Conservation (phyloP, 345 rosid genomes). For the Heritiera fomes region DNA sequence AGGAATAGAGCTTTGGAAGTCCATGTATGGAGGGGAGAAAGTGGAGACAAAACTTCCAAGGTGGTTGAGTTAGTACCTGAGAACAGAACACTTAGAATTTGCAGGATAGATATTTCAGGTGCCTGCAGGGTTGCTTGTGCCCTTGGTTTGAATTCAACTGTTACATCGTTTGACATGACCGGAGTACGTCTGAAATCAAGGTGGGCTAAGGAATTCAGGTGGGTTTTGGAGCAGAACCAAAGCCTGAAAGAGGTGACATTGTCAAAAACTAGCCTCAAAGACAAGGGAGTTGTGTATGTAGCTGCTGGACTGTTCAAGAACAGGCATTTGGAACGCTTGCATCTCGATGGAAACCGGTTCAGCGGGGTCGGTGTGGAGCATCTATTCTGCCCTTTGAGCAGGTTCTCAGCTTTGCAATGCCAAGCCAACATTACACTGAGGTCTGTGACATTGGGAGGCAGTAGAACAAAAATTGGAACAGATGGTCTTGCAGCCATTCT, state of each 20-base stretch:
- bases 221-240: conserved; percentile 84
- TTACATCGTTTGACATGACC: conserved; percentile 73
- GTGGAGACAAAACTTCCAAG: conserved; percentile 63
- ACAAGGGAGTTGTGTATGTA: conserved; percentile 80
- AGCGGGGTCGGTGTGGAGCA: conserved; percentile 75
- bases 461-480: conserved; percentile 68
- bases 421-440: conserved; percentile 84
- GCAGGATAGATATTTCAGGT: conserved; percentile 61
- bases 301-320: conserved; percentile 95
- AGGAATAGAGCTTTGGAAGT: conserved; percentile 80
- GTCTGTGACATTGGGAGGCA: conserved; percentile 68
- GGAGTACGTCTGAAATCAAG: conserved; percentile 68
- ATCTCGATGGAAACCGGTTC: conserved; percentile 80
- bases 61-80: conserved; percentile 79
- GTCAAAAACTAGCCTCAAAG: conserved; percentile 76
- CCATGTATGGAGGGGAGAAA: conserved; percentile 75
- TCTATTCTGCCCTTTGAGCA: conserved; percentile 83
- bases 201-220: conserved; percentile 86
- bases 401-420: conserved; percentile 80
- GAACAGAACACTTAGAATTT: conserved; percentile 58
- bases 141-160: conserved; percentile 74
- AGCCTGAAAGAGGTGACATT: conserved; percentile 68
- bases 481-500: conserved; percentile 78
- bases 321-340: conserved; percentile 60
- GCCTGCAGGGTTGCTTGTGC: conserved; percentile 81